phyloP scores from a whole-genome alignment of 2,329 filamentous ascomycete species.

The Trichoderma sp. region DNA sequence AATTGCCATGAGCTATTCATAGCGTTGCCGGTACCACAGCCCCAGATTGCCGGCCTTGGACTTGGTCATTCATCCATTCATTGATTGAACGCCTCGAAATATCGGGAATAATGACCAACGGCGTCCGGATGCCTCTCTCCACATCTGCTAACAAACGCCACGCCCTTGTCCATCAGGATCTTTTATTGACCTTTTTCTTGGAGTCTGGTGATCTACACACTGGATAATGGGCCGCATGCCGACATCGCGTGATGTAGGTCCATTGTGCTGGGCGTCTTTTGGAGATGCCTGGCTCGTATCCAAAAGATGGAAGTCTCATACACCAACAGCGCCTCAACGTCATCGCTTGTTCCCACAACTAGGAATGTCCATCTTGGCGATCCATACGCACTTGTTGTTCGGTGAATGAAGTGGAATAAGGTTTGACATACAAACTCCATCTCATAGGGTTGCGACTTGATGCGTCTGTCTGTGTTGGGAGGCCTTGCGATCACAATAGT shows the following conservation, averaged over 20 bases:
- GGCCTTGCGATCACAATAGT: not conserved
- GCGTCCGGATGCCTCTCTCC: not conserved
- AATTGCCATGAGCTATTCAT: not conserved
- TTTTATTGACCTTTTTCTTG: not conserved
- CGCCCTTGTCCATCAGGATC: slow-evolving; percentile 1
- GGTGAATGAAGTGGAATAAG: slow-evolving; percentile 4
- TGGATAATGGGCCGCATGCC: not conserved
- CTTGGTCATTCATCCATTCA: not conserved
- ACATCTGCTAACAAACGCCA: slow-evolving; percentile 5
- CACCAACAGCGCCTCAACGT: not conserved
- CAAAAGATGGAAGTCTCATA: not conserved
- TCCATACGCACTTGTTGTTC: not conserved
- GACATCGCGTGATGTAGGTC: not conserved
- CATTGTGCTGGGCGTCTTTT: not conserved
- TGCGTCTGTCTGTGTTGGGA: not conserved
- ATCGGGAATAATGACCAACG: slow-evolving; percentile 1
- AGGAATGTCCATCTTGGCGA: not conserved
- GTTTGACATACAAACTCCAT: not conserved
- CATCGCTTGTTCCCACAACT: not conserved
- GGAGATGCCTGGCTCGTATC: not conserved
- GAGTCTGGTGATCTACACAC: too few species aligned
- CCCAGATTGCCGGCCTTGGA: not conserved
- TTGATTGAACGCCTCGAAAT: not conserved
- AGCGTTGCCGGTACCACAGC: not conserved
- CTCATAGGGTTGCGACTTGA: not conserved